A percentile compares a stretch with the other conserved stretches of the same genome.
Conservation (phyloP, 495 filamentous ascomycete genomes). For the Achaetomiella virescens region DNA sequence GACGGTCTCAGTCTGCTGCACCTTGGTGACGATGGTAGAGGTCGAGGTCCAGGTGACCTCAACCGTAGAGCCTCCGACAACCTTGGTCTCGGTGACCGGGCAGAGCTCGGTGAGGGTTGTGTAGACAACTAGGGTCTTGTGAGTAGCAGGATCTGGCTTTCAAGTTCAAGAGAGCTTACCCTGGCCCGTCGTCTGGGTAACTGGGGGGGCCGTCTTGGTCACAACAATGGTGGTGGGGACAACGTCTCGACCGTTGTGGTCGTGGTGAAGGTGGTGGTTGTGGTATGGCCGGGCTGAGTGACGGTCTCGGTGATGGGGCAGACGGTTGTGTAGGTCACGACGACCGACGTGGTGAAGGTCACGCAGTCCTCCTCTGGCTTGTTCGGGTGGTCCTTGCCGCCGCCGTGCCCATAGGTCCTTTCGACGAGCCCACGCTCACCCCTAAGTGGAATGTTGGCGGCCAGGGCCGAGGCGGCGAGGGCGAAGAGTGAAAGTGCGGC, state of each 20-base stretch:
- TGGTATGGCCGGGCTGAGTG: conserved; percentile 32
- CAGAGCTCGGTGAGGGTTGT: conserved; percentile 37
- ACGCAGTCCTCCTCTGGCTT: conserved; percentile 19
- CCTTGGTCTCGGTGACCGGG: conserved; percentile 41
- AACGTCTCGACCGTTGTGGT: conserved; percentile 31
- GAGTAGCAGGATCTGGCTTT: neutral
- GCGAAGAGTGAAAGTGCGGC: conserved; percentile 33
- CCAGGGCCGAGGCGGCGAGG: conserved; percentile 37
- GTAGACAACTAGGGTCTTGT: conserved; percentile 25
- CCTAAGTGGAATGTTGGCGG: conserved; percentile 19
- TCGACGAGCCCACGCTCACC: neutral
- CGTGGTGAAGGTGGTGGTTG: conserved; percentile 43
- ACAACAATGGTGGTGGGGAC: conserved; percentile 24
- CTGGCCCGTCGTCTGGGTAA: conserved; percentile 17
- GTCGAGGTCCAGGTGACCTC: conserved; percentile 40
- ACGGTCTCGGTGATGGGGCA: conserved; percentile 40
- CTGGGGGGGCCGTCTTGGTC: conserved; percentile 21
- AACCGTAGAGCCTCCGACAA: conserved; percentile 35
- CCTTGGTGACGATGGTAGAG: conserved; percentile 27
- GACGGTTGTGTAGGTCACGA: conserved; percentile 36
- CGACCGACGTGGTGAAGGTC: conserved; percentile 32
- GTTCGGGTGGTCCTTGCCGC: conserved; percentile 12
- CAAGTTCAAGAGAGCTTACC: neutral
- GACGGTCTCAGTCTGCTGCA: conserved; percentile 21
- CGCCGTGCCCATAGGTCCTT: conserved; percentile 6